Evolutionary conservation across 495 filamentous ascomycete genomes (phyloP).

Genomic region (Sordaria brevicollis): DNA sequence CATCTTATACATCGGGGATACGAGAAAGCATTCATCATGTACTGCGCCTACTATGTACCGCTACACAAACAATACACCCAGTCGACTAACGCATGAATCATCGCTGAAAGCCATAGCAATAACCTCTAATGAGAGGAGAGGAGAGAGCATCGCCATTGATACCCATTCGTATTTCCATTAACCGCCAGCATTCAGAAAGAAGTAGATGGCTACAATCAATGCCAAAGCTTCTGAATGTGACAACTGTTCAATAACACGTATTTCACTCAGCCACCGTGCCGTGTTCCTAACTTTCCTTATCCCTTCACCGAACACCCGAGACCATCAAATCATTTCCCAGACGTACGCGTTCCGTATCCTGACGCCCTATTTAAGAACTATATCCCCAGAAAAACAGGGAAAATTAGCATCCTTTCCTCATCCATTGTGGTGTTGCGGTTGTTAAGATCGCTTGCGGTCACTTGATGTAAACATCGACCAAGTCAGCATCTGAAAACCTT

Average conservation of each 20-base stretch:
- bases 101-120: not conserved
- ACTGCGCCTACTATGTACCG: not conserved
- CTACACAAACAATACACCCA: not conserved
- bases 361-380: not conserved
- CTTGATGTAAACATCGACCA: not conserved
- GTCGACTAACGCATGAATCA: not conserved
- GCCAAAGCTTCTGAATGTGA: not conserved
- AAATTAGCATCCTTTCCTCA: not conserved
- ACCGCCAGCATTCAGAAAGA: not conserved
- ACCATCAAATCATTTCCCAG: not conserved
- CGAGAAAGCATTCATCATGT: not conserved
- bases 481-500: not conserved
- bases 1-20: not conserved
- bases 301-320: not conserved
- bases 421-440: not conserved
- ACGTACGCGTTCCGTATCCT: not conserved
- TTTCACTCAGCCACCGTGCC: not conserved
- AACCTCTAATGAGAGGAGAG: not conserved
- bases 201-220: not conserved
- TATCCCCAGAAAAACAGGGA: not conserved
- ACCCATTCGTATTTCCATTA: not conserved
- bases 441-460: slow-evolving; percentile 19
- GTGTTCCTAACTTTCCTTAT: not conserved
- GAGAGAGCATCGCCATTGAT: not conserved
- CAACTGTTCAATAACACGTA: not conserved